phyloP scores from a whole-genome alignment of 2,329 filamentous ascomycete species.

The Microdochium paspali region DNA sequence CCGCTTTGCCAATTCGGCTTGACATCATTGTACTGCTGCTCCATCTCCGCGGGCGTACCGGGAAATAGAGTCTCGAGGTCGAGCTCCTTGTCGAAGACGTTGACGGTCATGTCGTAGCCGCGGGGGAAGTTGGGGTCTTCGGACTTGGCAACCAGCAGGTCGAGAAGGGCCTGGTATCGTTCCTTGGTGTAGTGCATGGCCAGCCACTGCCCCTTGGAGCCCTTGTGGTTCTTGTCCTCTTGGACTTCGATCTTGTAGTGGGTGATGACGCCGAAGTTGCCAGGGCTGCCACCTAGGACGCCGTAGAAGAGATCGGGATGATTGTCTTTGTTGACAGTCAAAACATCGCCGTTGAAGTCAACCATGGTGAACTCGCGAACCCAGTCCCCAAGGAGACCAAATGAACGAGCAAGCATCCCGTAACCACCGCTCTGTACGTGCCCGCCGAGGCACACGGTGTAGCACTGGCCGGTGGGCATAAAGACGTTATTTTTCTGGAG shows the following conservation, averaged over 20 bases:
- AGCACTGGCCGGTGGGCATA: slow-evolving; percentile 35
- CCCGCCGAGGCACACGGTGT: slow-evolving; percentile 33
- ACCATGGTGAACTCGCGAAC: slow-evolving; percentile 38
- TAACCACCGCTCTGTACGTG: slow-evolving; percentile 39
- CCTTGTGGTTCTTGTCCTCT: slow-evolving; percentile 8
- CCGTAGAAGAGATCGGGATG: slow-evolving; percentile 51
- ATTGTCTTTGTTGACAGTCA: slow-evolving; percentile 33
- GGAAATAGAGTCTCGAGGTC: slow-evolving; percentile 23
- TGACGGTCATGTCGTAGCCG: slow-evolving; percentile 36
- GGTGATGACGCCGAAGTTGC: slow-evolving; percentile 46
- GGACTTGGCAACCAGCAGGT: slow-evolving; percentile 30
- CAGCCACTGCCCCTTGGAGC: slow-evolving; percentile 30
- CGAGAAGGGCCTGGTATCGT: slow-evolving; percentile 26
- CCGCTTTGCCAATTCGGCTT: slow-evolving; percentile 24
- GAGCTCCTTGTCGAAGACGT: slow-evolving; percentile 30
- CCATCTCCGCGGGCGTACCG: slow-evolving; percentile 22
- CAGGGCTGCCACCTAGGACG: slow-evolving; percentile 46
- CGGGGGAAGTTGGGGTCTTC: slow-evolving; percentile 30
- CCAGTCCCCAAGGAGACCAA: slow-evolving; percentile 45
- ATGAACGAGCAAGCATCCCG: slow-evolving; percentile 34
- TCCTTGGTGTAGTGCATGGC: slow-evolving; percentile 28
- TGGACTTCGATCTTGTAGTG: slow-evolving; percentile 20
- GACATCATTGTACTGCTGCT: slow-evolving; percentile 3
- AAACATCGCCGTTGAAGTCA: slow-evolving; percentile 31
- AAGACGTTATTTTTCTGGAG: slow-evolving; percentile 29